Evolutionary conservation across 805 yeast species (phyloP).

Genomic region (Ogataea minuta): DNA sequence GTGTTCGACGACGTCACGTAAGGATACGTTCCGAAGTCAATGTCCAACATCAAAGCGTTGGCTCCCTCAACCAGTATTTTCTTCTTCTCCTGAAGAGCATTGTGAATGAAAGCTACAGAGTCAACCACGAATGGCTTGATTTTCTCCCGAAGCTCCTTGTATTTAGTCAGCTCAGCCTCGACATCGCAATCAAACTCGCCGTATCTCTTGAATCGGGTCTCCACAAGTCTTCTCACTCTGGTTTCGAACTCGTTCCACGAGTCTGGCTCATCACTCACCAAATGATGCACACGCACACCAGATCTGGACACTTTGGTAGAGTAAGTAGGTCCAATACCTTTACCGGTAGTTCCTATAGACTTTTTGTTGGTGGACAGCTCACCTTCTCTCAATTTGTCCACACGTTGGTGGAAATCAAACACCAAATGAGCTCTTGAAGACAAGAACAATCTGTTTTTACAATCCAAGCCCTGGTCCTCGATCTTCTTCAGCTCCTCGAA

Average conservation of each 20-base stretch:
- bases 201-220: slow-evolving; percentile 82
- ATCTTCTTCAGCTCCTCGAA: slow-evolving; percentile 81
- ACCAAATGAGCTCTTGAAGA: slow-evolving; percentile 96
- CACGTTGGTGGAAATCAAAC: slow-evolving; percentile 96
- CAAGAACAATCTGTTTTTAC: slow-evolving; percentile 74
- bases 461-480: slow-evolving; percentile 76
- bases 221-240: slow-evolving; percentile 71
- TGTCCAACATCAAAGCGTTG: slow-evolving; percentile 94
- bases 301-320: slow-evolving; percentile 96
- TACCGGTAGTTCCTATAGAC: slow-evolving; percentile 96
- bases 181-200: slow-evolving; percentile 89
- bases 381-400: slow-evolving; percentile 91
- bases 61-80: slow-evolving; percentile 96
- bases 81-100: slow-evolving; percentile 73
- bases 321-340: slow-evolving; percentile 98
- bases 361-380: slow-evolving; percentile 80
- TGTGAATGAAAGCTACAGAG: slow-evolving; percentile 79
- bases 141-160: slow-evolving; percentile 68
- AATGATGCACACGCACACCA: slow-evolving; percentile 94
- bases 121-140: slow-evolving; percentile 92
- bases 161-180: slow-evolving; percentile 75
- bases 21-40: slow-evolving; percentile 98
- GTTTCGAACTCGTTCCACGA: slow-evolving; percentile 91
- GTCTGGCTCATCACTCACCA: slow-evolving; percentile 82
- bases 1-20: slow-evolving; percentile 94